These are phyloP conservation scores for Rhizopogon vesiculosus DNA, from an alignment of 768 basidiomycete species.

Conservation along the genomic window DNA sequence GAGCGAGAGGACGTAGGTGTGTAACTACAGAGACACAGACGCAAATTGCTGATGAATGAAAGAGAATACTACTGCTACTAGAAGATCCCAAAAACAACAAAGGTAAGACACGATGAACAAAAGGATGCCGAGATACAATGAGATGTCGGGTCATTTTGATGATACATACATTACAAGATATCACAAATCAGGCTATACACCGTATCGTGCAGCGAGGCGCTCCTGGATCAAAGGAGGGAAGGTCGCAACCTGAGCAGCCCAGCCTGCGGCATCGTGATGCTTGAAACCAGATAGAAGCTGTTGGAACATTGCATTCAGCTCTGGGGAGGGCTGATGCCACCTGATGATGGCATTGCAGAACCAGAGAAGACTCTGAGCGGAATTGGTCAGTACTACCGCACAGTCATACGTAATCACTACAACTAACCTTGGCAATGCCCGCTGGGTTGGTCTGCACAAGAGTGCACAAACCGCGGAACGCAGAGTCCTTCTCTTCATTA, in stretches of 20 bases:
- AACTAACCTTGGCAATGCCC: slow-evolving; percentile 83
- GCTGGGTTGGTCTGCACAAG: slow-evolving; percentile 92
- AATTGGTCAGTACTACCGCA: slow-evolving; percentile 2
- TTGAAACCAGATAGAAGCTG: slow-evolving; percentile 88
- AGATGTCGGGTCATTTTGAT: slow-evolving; percentile 4
- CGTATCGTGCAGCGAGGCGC: slow-evolving; percentile 81
- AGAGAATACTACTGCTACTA: slow-evolving; percentile 23
- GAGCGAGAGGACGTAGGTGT: slow-evolving; percentile 17
- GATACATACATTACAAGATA: slow-evolving; percentile 6
- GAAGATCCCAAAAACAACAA: slow-evolving; percentile 7
- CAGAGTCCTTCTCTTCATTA: slow-evolving; percentile 99
- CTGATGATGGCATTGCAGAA: slow-evolving; percentile 98
- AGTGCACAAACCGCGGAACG: slow-evolving; percentile 95
- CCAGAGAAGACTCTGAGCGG: slow-evolving; percentile 79
- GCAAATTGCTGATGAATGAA: neutral
- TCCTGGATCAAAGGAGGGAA: slow-evolving; percentile 91
- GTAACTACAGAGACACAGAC: slow-evolving; percentile 25
- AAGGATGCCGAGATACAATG: slow-evolving; percentile 7
- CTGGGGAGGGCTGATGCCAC: slow-evolving; percentile 89
- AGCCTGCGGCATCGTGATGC: slow-evolving; percentile 78
- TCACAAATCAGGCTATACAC: slow-evolving; percentile 47
- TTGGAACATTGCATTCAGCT: slow-evolving; percentile 93
- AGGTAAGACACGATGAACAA: slow-evolving; percentile 23
- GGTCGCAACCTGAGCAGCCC: slow-evolving; percentile 75
- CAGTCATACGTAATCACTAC: neutral